Evolutionary conservation across 768 basidiomycete species (phyloP).

Genomic region (Tephrocybe rancida): DNA sequence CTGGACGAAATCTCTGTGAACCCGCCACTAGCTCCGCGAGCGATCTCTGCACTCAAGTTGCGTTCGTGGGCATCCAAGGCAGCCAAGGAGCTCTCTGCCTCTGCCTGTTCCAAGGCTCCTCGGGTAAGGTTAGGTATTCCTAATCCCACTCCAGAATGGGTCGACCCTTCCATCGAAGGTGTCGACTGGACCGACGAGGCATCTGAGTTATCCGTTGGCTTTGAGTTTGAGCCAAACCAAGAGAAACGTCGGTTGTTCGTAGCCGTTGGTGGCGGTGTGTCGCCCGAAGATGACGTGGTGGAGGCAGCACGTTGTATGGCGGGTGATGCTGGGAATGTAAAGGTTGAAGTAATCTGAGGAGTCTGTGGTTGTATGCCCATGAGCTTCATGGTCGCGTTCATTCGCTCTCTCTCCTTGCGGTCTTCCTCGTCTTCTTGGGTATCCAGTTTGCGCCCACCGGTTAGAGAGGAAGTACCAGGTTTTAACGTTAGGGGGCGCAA

Average conservation of each 20-base stretch:
- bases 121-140: conserved; percentile 59
- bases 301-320: conserved; percentile 25
- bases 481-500: conserved; percentile 76
- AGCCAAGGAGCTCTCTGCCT: conserved; percentile 75
- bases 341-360: conserved; percentile 37
- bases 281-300: conserved; percentile 19
- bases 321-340: conserved; percentile 23
- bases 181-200: conserved; percentile 50
- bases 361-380: conserved; percentile 81
- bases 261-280: conserved; percentile 27
- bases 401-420: conserved; percentile 79
- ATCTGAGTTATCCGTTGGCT: conserved; percentile 43
- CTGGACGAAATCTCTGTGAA: conserved; percentile 76
- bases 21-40: conserved; percentile 70
- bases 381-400: conserved; percentile 90
- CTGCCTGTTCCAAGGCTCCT: conserved; percentile 77
- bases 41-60: conserved; percentile 69
- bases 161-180: conserved; percentile 29
- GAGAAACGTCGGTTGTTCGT: conserved; percentile 60
- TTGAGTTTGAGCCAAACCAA: conserved; percentile 66
- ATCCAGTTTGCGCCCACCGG: conserved; percentile 77
- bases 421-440: conserved; percentile 94
- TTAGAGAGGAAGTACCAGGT: conserved; percentile 57
- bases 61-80: conserved; percentile 83
- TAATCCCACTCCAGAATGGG: conserved; percentile 28